Evolutionary conservation across 2,329 filamentous ascomycete genomes (phyloP).

Genomic region (Nemania serpens): DNA sequence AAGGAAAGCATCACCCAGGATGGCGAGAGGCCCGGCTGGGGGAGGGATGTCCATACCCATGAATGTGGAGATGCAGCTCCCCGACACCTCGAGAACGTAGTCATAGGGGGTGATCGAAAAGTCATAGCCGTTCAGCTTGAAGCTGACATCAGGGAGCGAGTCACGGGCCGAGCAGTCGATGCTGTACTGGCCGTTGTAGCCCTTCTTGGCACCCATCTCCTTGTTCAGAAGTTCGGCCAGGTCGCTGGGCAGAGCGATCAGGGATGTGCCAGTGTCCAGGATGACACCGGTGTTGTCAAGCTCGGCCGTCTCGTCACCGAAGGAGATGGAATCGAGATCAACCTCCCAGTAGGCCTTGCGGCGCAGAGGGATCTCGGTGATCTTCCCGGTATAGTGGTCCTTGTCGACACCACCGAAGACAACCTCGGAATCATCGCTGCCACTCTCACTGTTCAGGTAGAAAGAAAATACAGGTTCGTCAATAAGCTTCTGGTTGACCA

Average conservation of each 20-base stretch:
- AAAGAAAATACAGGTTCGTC: constrained; percentile 96
- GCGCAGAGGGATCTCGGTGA: constrained; percentile 91
- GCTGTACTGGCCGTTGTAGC: constrained; percentile 94
- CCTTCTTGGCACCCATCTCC: constrained; percentile 97
- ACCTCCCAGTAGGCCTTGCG: constrained; percentile 99
- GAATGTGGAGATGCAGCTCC: constrained; percentile 95
- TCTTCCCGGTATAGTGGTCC: constrained; percentile 79
- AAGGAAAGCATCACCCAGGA: constrained; percentile 86
- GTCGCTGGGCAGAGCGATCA: constrained; percentile 90
- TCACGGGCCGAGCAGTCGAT: constrained; percentile 86
- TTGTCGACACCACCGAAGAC: constrained; percentile 89
- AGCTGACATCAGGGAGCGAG: constrained; percentile 86
- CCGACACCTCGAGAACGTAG: constrained; percentile 95
- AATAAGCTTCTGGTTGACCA: constrained; percentile 86
- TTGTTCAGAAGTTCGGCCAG: constrained; percentile 96
- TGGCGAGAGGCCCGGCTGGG: constrained; percentile 88
- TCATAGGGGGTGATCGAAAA: constrained; percentile 88
- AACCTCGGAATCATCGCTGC: constrained; percentile 77
- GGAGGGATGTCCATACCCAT: constrained; percentile 94
- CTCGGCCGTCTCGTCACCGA: constrained; percentile 84
- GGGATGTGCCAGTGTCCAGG: constrained; percentile 96
- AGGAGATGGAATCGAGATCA: constrained; percentile 87
- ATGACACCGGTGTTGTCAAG: constrained; percentile 95
- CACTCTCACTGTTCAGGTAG: constrained; percentile 80
- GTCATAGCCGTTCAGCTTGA: constrained; percentile 87